Conservation (phyloP, 1,284 basidiomycete species). For the Entoloma clypeatum region DNA sequence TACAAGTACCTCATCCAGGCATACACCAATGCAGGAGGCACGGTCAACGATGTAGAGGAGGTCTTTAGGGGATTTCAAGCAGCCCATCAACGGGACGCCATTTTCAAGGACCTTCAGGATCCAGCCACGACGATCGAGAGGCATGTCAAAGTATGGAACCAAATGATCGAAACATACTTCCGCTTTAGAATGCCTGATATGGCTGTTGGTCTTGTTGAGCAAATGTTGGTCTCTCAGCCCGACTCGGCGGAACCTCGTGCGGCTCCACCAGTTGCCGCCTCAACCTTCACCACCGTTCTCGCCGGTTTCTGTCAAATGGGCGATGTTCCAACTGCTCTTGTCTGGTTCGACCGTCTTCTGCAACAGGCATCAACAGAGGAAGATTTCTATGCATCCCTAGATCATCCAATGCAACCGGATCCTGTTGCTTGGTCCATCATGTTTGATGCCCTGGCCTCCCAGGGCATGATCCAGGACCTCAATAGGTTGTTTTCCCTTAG, state of each 20-base stretch:
- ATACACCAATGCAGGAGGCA: conserved; percentile 52
- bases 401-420: conserved; percentile 48
- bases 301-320: conserved; percentile 60
- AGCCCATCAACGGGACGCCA: conserved; percentile 33
- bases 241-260: conserved; percentile 4
- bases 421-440: conserved; percentile 48
- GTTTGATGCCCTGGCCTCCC: conserved; percentile 47
- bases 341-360: conserved; percentile 69
- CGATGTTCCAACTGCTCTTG: conserved; percentile 60
- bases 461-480: conserved; percentile 48
- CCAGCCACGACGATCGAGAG: conserved; percentile 20
- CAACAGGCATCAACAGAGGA: conserved; percentile 34
- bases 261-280: conserved; percentile 56
- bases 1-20: conserved; percentile 63
- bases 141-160: conserved; percentile 61
- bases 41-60: conserved; percentile 57
- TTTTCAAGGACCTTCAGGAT: conserved; percentile 23
- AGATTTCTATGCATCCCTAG: conserved; percentile 38
- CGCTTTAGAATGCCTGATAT: conserved; percentile 56
- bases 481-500: conserved; percentile 46
- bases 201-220: conserved; percentile 68
- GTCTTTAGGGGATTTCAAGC: conserved; percentile 65
- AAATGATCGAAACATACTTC: conserved; percentile 78
- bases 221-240: conserved; percentile 58
- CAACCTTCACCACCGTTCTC: conserved; percentile 67